A percentile compares a stretch with the other conserved stretches of the same genome.
Evolutionary conservation across 2,329 filamentous ascomycete genomes (phyloP).

Genomic region (Talaromyces sp.): DNA sequence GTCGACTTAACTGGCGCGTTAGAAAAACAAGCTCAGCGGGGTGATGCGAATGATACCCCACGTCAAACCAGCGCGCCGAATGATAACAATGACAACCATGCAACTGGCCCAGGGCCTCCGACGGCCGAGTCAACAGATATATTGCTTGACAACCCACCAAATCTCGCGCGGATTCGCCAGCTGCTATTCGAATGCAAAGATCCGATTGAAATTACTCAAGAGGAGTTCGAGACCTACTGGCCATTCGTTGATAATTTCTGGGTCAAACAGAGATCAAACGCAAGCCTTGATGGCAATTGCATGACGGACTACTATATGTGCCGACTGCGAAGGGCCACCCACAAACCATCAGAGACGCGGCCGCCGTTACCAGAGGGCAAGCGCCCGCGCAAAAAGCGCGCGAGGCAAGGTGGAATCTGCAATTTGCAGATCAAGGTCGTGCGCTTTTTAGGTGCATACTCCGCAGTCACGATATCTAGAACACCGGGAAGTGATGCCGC

Average conservation of each 20-base stretch:
- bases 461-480: conserved; percentile 47
- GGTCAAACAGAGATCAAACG: conserved; percentile 49
- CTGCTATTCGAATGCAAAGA: conserved; percentile 50
- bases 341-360: conserved; percentile 43
- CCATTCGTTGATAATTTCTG: conserved; percentile 56
- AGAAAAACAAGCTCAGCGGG: conserved; percentile 20
- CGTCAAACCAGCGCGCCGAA: not conserved
- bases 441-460: conserved; percentile 46
- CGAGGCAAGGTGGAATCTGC: conserved; percentile 50
- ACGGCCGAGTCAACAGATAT: conserved; percentile 24
- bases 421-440: conserved; percentile 53
- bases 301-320: conserved; percentile 54
- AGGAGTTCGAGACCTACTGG: conserved; percentile 52
- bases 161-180: conserved; percentile 46
- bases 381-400: conserved; percentile 47
- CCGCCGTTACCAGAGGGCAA: conserved; percentile 49
- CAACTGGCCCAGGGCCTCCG: not conserved
- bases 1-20: conserved; percentile 26
- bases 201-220: conserved; percentile 49
- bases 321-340: conserved; percentile 44
- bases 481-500: conserved; percentile 43
- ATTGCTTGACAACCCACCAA: conserved; percentile 47
- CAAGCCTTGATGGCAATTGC: conserved; percentile 45
- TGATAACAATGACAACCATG: not conserved
- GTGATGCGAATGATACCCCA: conserved; percentile 4